Base-by-base conservation (phyloP, 805 yeast genomes). In the Metschnikowia peoriensis region DNA sequence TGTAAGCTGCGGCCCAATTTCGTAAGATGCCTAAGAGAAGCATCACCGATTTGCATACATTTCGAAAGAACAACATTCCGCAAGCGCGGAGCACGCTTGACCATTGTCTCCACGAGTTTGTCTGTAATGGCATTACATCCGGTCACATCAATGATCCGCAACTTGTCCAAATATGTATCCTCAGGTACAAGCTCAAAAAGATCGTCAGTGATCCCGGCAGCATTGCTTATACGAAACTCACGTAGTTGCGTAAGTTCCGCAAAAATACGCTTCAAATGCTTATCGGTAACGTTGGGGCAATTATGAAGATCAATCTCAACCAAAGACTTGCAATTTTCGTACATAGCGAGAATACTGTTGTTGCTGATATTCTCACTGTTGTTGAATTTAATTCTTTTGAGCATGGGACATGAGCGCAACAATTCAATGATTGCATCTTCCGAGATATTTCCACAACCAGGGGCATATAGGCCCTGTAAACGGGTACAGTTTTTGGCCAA, bases 261-360 rank as follows among this genome's bases (percentile, higher is more conserved):
- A 59, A 91, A 84, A 7, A 88, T 72, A 10, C 68, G 68, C 50
- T 78, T 72, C 45, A 91, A 75, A 42, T 88, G 76, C n/a, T 64
- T 65, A 65, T 90, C 88, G 12, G 88, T 80, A 38, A 92, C 82
- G 56, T 80, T 76, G n/a, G 85, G 81, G 69, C 97, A 88, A 43
- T 84, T 85, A 59, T 90, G 92, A 46, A 93, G 76, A 69, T 93
- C 98, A 48, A 94, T 86, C 69, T 93, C 99, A 15, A 92, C 96
- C 46, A 93, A 74, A 51, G 85, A 77, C 41, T 86, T 86, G 67
- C 97, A 93, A 64, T 80, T 80, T n/a, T 75, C 73, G 49, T 87
- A 84, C 68, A 91, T 75, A 22, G 78, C 76, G 40, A 73, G 62
- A 6, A 92, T 75, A 10, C 86, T 77, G 9, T 70, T 79, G 66